A percentile compares a stretch with the other conserved stretches of the same genome.
These are phyloP conservation scores for Candida cerambycidarum DNA, from an alignment of 805 yeast genomes.

Conservation along the genomic window DNA sequence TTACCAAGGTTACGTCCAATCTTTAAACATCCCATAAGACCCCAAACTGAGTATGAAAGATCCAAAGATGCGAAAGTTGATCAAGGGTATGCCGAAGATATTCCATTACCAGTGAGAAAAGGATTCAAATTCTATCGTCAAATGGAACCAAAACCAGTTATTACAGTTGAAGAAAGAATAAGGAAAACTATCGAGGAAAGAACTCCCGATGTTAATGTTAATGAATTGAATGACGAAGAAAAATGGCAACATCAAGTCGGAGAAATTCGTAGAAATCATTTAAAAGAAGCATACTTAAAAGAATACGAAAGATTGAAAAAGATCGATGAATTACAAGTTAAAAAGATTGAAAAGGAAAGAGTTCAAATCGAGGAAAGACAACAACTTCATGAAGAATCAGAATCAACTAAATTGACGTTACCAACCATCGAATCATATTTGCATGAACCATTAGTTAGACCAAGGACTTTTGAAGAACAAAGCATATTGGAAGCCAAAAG, in stretches of 20 bases:
- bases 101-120: slow-evolving; percentile 62
- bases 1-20: slow-evolving; percentile 77
- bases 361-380: slow-evolving; percentile 21
- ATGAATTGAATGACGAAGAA: slow-evolving; percentile 32
- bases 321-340: slow-evolving; percentile 32
- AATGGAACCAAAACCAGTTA: slow-evolving; percentile 50
- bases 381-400: slow-evolving; percentile 42
- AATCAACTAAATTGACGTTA: slow-evolving; percentile 63
- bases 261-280: slow-evolving; percentile 69
- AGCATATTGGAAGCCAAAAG: slow-evolving; percentile 58
- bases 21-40: slow-evolving; percentile 61
- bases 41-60: slow-evolving; percentile 41
- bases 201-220: slow-evolving; percentile 34
- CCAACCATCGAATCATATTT: slow-evolving; percentile 75
- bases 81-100: slow-evolving; percentile 70
- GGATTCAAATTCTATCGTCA: slow-evolving; percentile 49
- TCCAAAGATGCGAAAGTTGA: slow-evolving; percentile 47
- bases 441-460: slow-evolving; percentile 68
- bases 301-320: slow-evolving; percentile 52
- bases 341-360: slow-evolving; percentile 14
- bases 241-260: slow-evolving; percentile 53
- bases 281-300: slow-evolving; percentile 57
- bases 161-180: slow-evolving; percentile 63
- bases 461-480: slow-evolving; percentile 69
- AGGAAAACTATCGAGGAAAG: slow-evolving; percentile 49